Evolutionary conservation across 2,329 filamentous ascomycete species (phyloP), one percentile per base, ranked within the genome.

Genomic region (Cryoendolithus antarcticus): DNA sequence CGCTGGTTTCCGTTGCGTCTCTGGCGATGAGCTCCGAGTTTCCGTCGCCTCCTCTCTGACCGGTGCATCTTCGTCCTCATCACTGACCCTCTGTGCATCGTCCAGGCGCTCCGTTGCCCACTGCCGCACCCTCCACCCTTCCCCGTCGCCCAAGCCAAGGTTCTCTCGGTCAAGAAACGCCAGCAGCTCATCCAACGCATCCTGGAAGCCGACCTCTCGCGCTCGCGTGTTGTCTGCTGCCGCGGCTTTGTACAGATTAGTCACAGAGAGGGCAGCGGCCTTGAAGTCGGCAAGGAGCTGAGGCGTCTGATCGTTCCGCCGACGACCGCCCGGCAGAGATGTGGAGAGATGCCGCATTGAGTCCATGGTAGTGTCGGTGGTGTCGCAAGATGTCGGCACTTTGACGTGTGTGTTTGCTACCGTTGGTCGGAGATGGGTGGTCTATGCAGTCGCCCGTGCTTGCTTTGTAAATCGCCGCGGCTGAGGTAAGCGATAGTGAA

Each of bases 221-320:
- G 86, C 78, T 53, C 80, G 79, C 35, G 80, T 71, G 58, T 91
- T 80, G 35, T 84, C 82, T 27, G 77, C 71, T 9, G 84, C 81
- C 3, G 89, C 89, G 30, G 80, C 88, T 63, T 94, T 95, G 67
- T 96, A 96, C 9, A 98, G 77, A 55, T 93, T 94, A 35, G 91
- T 96, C 40, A 96, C 88, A 4, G 86, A 93, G 28, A 95, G 71
- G 12, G 91, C 91, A 28, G 91, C 91, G 10, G 82, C 78, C 61
- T 86, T 91, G 71, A 98, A 98, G 42, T 85, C 80, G 51, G 89
- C 80, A 41, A 95, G 76, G 35, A 95, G 76, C 56, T 68, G 43
- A 45, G 53, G 33, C 53, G 61, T 42, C 15, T 51, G 45, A 11
- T 58, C 50, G 34, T 51, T 49, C 32, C 50, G 51, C 36, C 48